These are phyloP conservation scores for Rhizopus delemar DNA, from an alignment of 371 early-diverging fungal genomes.

Conservation along the genomic window DNA sequence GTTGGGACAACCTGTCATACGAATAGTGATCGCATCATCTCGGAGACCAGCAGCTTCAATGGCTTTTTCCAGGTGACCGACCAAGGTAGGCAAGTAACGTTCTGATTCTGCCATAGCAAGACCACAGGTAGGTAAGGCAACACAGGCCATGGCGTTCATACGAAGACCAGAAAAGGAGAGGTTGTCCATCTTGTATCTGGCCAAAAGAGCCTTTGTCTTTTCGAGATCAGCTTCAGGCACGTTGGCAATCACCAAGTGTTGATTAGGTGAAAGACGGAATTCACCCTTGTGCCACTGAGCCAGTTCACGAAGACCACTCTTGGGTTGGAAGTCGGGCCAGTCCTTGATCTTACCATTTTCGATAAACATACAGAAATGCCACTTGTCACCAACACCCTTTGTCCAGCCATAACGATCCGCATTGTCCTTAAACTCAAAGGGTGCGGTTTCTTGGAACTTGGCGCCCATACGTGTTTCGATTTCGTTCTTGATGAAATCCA, in stretches of 20 bases:
- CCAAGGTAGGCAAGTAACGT: conserved; percentile 87
- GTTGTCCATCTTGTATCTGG: conserved; percentile 81
- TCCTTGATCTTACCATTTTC: conserved; percentile 93
- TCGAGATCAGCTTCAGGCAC: conserved; percentile 73
- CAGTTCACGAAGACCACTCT: conserved; percentile 79
- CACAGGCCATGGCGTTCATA: conserved; percentile 92
- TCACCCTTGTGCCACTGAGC: conserved; percentile 77
- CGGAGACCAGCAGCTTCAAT: conserved; percentile 81
- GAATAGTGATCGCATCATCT: conserved; percentile 86
- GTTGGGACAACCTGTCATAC: conserved; percentile 97
- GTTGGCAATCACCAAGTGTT: conserved; percentile 81
- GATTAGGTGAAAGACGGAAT: conserved; percentile 90
- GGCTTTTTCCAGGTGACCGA: conserved; percentile 72
- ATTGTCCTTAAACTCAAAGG: conserved; percentile 80
- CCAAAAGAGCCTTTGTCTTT: conserved; percentile 70
- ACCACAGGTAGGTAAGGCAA: conserved; percentile 91
- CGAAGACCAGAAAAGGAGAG: conserved; percentile 76
- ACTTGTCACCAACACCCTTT: conserved; percentile 65
- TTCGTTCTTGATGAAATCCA: conserved; percentile 86
- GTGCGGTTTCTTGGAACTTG: conserved; percentile 61
- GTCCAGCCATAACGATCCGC: conserved; percentile 95
- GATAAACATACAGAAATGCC: conserved; percentile 88
- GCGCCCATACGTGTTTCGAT: conserved; percentile 80
- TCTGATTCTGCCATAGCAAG: conserved; percentile 96
- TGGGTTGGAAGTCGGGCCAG: conserved; percentile 72